phyloP scores from a whole-genome alignment of 2,329 filamentous ascomycete genomes.

The Stromatinia cepivora region DNA sequence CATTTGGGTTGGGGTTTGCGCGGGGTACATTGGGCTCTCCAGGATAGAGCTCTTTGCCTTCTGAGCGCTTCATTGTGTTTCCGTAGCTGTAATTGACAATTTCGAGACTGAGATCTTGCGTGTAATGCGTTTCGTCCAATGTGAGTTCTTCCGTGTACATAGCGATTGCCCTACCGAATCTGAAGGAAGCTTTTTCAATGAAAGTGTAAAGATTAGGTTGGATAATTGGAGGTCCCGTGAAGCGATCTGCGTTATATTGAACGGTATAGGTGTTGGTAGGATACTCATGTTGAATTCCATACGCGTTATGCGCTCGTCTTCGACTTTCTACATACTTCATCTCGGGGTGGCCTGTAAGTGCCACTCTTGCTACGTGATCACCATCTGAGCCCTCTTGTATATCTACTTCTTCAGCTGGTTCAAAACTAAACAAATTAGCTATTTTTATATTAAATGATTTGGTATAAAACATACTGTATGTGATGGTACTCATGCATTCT shows the following conservation, averaged over 20 bases:
- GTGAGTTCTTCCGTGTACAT: slow-evolving; percentile 11
- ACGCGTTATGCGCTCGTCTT: background rate
- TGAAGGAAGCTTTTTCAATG: slow-evolving; percentile 30
- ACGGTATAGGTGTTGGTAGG: slow-evolving; percentile 24
- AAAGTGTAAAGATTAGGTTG: slow-evolving; percentile 35
- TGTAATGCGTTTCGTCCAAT: background rate
- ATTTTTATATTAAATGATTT: background rate
- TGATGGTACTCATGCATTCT: slow-evolving; percentile 2
- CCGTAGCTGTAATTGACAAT: slow-evolving; percentile 1
- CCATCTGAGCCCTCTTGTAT: background rate
- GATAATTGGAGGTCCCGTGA: slow-evolving; percentile 30
- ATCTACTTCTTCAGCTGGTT: background rate
- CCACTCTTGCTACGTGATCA: slow-evolving; percentile 29
- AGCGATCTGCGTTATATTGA: slow-evolving; percentile 29
- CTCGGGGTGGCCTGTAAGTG: slow-evolving; percentile 36
- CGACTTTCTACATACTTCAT: slow-evolving; percentile 33
- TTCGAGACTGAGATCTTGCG: background rate
- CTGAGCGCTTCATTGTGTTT: background rate
- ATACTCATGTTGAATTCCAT: background rate
- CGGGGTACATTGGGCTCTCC: background rate
- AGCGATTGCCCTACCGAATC: slow-evolving; percentile 33
- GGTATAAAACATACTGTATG: slow-evolving; percentile 3
- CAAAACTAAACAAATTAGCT: slow-evolving; percentile 11
- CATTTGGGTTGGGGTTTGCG: slow-evolving; percentile 4
- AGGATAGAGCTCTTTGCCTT: slow-evolving; percentile 9